Evolutionary conservation across 1,284 basidiomycete genomes (phyloP), one percentile per base, ranked within the genome.

Genomic region (Ustilago sp.): DNA sequence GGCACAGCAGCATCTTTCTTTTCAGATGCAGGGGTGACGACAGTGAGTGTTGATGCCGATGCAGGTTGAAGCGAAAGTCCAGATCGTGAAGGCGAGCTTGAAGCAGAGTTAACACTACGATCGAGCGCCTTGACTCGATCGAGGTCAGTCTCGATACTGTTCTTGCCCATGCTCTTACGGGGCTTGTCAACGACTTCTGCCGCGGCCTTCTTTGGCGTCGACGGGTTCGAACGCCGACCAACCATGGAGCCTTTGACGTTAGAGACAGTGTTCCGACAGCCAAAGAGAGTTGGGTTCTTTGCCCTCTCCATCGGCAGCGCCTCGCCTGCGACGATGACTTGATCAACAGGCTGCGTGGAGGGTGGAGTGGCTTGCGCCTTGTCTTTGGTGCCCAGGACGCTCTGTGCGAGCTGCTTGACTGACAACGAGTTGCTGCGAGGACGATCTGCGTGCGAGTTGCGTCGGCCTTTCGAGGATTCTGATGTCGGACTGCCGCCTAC

Each of bases 391-490:
- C 76, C 72, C 23, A 78, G 39, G 9, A 78, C 66, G 41, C 55
- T 78, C 43, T 74, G 72, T 9, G 76, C 76, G 17, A 78, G 71
- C 36, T 78, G 76, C 64, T 71, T 79, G 53, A 78, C 62, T 5
- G 76, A 74, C 4, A 78, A 59, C 8, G 81, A 83, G 45, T 79
- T 83, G 53, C 80, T 80, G 17, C 81, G 78, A 31, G 71, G 68
- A 7, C 77, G 70, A 35, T 69, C 74, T n/a, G 38, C 50, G 8
- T 66, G 66, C 55, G 69, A 45, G 23, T 34, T 61, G 31, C 69
- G 65, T 41, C 69, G 61, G 11, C 57, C 41, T 43, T 75, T 75
- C 13, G 55, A 8, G 17, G 57, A 32, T 35, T 75, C 73, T 7
- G 61, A 66, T 0, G 58, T 62, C 7, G 68, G 64, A 17, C 59